Evolutionary conservation across 1,284 basidiomycete genomes (phyloP).

Genomic region (Cryptococcus amylolentus): DNA sequence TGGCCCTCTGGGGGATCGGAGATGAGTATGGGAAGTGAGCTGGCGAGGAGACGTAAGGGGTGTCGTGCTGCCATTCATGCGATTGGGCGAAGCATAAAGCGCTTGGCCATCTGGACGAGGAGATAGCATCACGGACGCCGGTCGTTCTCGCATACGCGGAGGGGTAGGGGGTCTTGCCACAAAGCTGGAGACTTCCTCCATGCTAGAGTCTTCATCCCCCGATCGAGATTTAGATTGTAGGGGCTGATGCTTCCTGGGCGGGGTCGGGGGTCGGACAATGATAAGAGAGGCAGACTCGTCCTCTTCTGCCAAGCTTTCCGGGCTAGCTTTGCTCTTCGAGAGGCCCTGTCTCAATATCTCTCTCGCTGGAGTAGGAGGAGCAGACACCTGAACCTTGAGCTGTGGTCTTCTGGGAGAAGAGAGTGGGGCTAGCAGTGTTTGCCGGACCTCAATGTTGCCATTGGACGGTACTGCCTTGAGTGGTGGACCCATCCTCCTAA

Average conservation of each 20-base stretch:
- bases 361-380: conserved; percentile 16
- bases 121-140: too few species aligned
- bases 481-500: background rate
- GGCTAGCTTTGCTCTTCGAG: background rate
- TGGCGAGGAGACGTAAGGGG: too few species aligned
- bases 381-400: background rate
- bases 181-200: background rate
- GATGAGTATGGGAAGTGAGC: too few species aligned
- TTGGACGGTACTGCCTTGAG: background rate
- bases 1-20: too few species aligned
- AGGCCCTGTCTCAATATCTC: conserved; percentile 10
- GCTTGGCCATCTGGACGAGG: too few species aligned
- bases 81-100: too few species aligned
- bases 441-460: background rate
- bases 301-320: background rate
- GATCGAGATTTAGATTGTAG: background rate
- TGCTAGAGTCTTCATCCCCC: background rate
- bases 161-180: background rate
- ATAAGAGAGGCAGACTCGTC: background rate
- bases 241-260: conserved; percentile 7
- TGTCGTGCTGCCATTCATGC: too few species aligned
- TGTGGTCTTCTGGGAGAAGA: background rate
- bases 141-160: background rate
- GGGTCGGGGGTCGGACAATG: conserved; percentile 11
- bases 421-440: background rate